These are phyloP conservation scores for Leccinellum luteum DNA, from an alignment of 768 basidiomycete genomes.

Conservation along the genomic window DNA sequence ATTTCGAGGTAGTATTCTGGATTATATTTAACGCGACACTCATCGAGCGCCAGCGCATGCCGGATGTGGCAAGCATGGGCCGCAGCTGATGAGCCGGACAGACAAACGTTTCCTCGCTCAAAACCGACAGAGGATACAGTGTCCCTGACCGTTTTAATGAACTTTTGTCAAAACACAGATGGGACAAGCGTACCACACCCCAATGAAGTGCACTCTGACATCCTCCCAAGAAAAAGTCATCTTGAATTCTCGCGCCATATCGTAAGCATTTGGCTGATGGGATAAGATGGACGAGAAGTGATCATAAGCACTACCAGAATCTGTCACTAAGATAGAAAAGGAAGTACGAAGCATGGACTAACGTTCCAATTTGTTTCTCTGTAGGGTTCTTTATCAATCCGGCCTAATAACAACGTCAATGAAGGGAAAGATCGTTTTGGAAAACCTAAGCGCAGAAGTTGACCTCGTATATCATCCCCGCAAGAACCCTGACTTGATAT, in stretches of 20 bases:
- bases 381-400: conserved; percentile 29
- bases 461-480: conserved; percentile 39
- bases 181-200: conserved; percentile 41
- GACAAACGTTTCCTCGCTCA: conserved; percentile 39
- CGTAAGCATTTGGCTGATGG: conserved; percentile 14
- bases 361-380: conserved; percentile 27
- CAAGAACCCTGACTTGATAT: conserved; percentile 37
- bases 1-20: conserved; percentile 34
- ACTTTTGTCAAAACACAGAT: background rate
- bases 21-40: conserved; percentile 56
- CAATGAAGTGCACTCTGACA: conserved; percentile 48
- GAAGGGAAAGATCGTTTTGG: background rate
- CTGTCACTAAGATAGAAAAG: background rate
- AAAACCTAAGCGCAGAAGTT: too few species aligned
- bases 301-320: conserved; percentile 13
- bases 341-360: background rate
- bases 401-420: conserved; percentile 17
- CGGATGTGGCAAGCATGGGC: conserved; percentile 55
- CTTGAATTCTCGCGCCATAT: conserved; percentile 35
- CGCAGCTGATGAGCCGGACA: conserved; percentile 57
- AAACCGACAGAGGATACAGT: conserved; percentile 63
- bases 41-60: conserved; percentile 62
- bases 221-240: conserved; percentile 41
- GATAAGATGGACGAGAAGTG: conserved; percentile 15
- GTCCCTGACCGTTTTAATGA: conserved; percentile 41